These are phyloP conservation scores for Fusarium sp. DNA, from an alignment of 2,329 filamentous ascomycete species.

Conservation along the genomic window DNA sequence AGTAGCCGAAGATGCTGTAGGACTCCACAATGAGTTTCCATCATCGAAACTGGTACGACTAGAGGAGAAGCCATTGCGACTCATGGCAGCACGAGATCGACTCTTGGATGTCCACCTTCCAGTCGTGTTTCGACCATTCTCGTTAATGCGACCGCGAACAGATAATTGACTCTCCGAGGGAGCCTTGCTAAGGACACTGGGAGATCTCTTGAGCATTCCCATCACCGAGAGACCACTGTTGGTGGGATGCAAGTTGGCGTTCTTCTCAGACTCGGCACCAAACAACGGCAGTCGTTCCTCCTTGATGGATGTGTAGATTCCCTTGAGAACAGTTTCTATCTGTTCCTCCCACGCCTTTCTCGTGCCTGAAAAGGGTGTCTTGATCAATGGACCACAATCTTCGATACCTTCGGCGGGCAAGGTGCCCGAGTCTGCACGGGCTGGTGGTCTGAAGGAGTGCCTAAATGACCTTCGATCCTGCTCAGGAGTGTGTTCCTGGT, in stretches of 20 bases:
- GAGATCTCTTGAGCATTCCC: conserved; percentile 83
- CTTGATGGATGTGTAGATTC: conserved; percentile 91
- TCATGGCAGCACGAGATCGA: conserved; percentile 80
- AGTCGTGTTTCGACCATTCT: conserved; percentile 65
- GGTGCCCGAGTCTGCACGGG: conserved; percentile 59
- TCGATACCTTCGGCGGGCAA: conserved; percentile 55
- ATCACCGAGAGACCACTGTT: conserved; percentile 79
- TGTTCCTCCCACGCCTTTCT: conserved; percentile 88
- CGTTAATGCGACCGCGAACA: conserved; percentile 76
- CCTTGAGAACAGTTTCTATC: conserved; percentile 90
- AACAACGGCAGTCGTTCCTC: conserved; percentile 89
- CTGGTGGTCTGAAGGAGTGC: conserved; percentile 65
- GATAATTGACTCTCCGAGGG: conserved; percentile 84
- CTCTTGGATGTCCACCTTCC: conserved; percentile 88
- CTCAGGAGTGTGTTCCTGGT: conserved; percentile 53
- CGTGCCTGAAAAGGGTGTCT: conserved; percentile 78
- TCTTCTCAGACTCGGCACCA: conserved; percentile 70
- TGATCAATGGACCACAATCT: conserved; percentile 82
- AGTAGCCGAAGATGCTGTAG: conserved; percentile 84
- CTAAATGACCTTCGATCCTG: conserved; percentile 58
- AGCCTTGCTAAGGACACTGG: conserved; percentile 92
- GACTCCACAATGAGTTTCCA: conserved; percentile 89
- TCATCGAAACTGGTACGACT: conserved; percentile 96
- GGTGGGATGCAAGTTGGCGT: conserved; percentile 54
- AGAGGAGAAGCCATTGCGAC: conserved; percentile 84